A percentile compares a stretch with the other conserved stretches of the same genome.
Evolutionary conservation across 2,329 filamentous ascomycete genomes (phyloP).

Genomic region (Chaetomiaceae sp.): DNA sequence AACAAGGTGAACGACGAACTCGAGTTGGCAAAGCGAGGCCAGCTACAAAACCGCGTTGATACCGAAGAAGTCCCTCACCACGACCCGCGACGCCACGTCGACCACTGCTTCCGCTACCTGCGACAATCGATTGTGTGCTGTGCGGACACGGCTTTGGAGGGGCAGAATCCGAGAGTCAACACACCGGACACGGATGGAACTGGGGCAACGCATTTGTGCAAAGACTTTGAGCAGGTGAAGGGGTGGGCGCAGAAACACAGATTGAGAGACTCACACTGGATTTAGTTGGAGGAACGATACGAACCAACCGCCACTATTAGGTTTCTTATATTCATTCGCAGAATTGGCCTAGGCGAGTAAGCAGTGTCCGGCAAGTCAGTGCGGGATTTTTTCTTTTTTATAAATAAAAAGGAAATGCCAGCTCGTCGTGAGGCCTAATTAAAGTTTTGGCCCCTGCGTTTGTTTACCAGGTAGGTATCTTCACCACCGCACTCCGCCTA

Average conservation of each 20-base stretch:
- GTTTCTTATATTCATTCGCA: too few relatives aligned
- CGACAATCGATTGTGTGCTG: slow-evolving; percentile 14
- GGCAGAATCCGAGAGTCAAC: not conserved
- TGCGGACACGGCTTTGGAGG: slow-evolving; percentile 17
- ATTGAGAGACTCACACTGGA: not conserved
- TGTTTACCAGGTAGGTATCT: too few relatives aligned
- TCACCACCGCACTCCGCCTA: too few relatives aligned
- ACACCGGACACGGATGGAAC: slow-evolving; percentile 2
- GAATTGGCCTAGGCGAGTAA: too few relatives aligned
- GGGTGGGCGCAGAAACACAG: slow-evolving; percentile 2
- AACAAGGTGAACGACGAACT: slow-evolving; percentile 9
- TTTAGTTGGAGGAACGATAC: not conserved
- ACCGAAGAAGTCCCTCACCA: not conserved
- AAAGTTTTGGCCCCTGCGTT: too few relatives aligned
- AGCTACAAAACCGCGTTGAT: not conserved
- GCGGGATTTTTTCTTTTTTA: too few relatives aligned
- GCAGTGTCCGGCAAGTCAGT: too few relatives aligned
- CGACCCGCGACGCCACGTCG: not conserved
- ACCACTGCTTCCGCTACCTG: slow-evolving; percentile 19
- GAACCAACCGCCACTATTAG: too few relatives aligned
- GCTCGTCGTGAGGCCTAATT: too few relatives aligned
- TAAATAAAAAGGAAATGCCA: too few relatives aligned
- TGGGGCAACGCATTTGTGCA: slow-evolving; percentile 5
- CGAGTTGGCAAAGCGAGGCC: not conserved
- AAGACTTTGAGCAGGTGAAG: slow-evolving; percentile 1